Base-by-base conservation (phyloP, 2,329 filamentous ascomycete species). In the Fusarium burgessii region DNA sequence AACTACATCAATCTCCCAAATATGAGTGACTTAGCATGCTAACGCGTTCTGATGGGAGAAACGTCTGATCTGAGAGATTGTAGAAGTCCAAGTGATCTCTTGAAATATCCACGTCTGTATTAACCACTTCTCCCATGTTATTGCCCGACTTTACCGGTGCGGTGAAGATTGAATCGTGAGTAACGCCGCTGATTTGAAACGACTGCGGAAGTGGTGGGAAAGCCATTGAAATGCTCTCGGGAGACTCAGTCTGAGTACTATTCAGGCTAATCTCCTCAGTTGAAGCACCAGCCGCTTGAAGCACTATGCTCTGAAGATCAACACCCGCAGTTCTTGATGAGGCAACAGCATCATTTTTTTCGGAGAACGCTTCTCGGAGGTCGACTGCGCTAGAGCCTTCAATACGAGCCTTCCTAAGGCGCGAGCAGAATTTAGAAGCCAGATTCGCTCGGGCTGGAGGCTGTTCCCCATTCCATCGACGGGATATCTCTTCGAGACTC, bases 361-460 rank as follows among this genome's bases (percentile, higher is more conserved):
- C 68, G 0, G 62, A 70, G 29, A 70, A 71, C 3, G 66, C 68
- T 27, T 67, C 62, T n/a, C 68, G 58, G 11, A 70, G 60, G 17
- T 69, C 52, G 2, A 33, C 58, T 2, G 66, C 32, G 1, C 49
- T n/a, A 2, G 51, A 20, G 10, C 62, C 68, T 15, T 42, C 47
- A 2, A 35, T 43, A 2, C 50, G 57, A 17, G 68, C 62, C 20
- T 59, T 47, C 8, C 50, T 38, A 4, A 71, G 68, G 3, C 70
- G 68, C 12, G 58, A 62, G 10, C 41, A 60, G 62, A 72, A 72
- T 6, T 71, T 69, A 4, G 70, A 72, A 2, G 70, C 68, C 20
- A 72, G 15, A 46, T 71, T 72, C 5, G 55, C 52, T 15, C 38
- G 51, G 1, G 18, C 42, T n/a, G 47, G 41, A 5, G 29, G 35